phyloP scores from a whole-genome alignment of 768 basidiomycete genomes.

The Leccinum imitatum region DNA sequence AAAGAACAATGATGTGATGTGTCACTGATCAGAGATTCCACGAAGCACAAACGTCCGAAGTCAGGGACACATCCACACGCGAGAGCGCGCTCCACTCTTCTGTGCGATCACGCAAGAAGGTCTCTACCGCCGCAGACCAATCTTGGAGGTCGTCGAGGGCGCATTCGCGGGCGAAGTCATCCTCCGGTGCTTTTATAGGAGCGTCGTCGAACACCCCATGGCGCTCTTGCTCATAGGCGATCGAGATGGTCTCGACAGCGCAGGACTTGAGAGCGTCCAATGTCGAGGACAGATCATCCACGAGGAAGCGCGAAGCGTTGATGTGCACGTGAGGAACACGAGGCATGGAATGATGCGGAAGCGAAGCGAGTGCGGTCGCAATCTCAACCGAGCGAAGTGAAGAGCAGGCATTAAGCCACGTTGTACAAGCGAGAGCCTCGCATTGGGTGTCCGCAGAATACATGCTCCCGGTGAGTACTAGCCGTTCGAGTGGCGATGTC shows the following conservation, averaged over 20 bases:
- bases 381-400: slow-evolving; percentile 20
- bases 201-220: slow-evolving; percentile 1
- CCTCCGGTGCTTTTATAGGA: slow-evolving; percentile 1
- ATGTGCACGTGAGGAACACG: slow-evolving; percentile 24
- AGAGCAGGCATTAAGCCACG: slow-evolving; percentile 30
- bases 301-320: slow-evolving; percentile 27
- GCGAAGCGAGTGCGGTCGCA: slow-evolving; percentile 24
- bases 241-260: slow-evolving; percentile 21
- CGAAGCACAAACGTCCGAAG: slow-evolving; percentile 15
- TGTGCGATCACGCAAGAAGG: slow-evolving; percentile 19
- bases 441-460: slow-evolving; percentile 15
- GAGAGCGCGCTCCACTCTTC: slow-evolving; percentile 20
- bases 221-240: slow-evolving; percentile 19
- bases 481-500: slow-evolving; percentile 13
- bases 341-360: slow-evolving; percentile 2
- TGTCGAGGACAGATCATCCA: slow-evolving; percentile 24
- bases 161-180: slow-evolving; percentile 30
- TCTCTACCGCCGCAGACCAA: slow-evolving; percentile 23
- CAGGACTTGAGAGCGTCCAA: slow-evolving; percentile 20
- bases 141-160: slow-evolving; percentile 33
- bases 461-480: slow-evolving; percentile 34
- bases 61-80: slow-evolving; percentile 19
- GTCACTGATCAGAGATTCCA: slow-evolving; percentile 23
- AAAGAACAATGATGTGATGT: not conserved
- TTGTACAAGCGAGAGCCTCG: slow-evolving; percentile 24